Percentiles rank a stretch among this genome's conserved stretches.
These are phyloP conservation scores for Austroboletus eburneus DNA, from an alignment of 768 basidiomycete species.

Conservation along the genomic window DNA sequence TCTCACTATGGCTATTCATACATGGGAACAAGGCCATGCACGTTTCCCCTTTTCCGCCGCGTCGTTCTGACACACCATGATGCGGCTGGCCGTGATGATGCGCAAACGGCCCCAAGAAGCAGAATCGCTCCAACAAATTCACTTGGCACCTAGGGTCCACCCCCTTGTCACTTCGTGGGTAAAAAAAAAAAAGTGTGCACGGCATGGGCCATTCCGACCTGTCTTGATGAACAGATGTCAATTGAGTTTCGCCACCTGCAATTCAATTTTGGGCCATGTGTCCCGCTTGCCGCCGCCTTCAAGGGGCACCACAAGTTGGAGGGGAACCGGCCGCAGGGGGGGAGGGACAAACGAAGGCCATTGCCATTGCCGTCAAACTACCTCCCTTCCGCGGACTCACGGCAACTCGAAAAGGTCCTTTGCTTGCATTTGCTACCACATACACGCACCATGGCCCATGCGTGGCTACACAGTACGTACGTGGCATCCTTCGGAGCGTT, in stretches of 20 bases:
- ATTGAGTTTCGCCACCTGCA: conserved; percentile 17
- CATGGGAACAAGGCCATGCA: not conserved
- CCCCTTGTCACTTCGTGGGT: conserved; percentile 7
- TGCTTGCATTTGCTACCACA: not conserved
- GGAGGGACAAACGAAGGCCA: too few species aligned
- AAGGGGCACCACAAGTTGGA: not conserved
- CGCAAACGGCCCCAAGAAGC: not conserved
- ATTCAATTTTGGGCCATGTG: conserved; percentile 14
- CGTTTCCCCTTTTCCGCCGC: not conserved
- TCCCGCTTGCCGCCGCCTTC: not conserved
- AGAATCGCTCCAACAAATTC: not conserved
- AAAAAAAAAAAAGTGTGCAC: not conserved
- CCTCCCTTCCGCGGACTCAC: not conserved
- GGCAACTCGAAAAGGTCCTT: not conserved
- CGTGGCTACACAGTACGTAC: not conserved
- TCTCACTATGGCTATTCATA: not conserved
- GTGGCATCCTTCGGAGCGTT: not conserved
- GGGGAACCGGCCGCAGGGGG: too few species aligned
- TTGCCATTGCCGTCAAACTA: too few species aligned
- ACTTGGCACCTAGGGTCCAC: not conserved
- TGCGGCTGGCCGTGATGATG: not conserved
- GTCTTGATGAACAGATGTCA: not conserved
- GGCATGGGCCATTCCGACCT: not conserved
- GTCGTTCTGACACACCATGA: not conserved
- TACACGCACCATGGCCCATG: not conserved